Percentiles rank a stretch among this genome's conserved stretches.
These are phyloP conservation scores for Aureobasidium sp. DNA, from an alignment of 2,329 filamentous ascomycete species.

Conservation along the genomic window DNA sequence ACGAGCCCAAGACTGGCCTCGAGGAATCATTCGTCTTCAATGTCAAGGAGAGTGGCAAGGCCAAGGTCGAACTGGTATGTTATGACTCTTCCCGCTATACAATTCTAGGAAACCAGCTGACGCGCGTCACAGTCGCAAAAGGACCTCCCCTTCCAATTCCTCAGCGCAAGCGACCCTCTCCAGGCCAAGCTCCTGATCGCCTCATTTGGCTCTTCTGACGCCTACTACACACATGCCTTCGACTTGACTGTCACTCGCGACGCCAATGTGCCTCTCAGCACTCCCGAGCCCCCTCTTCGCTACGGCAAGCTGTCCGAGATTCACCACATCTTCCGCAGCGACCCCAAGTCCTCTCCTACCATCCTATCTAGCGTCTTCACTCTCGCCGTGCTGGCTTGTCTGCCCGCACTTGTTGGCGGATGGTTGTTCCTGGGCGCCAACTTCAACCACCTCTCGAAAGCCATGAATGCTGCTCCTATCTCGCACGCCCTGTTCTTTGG, in stretches of 20 bases:
- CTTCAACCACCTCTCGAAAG: slow-evolving; percentile 64
- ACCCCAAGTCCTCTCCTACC: slow-evolving; percentile 71
- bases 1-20: slow-evolving; percentile 63
- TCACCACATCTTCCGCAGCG: slow-evolving; percentile 77
- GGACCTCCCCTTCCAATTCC: slow-evolving; percentile 78
- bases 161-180: slow-evolving; percentile 58
- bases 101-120: slow-evolving; percentile 20
- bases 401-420: slow-evolving; percentile 63
- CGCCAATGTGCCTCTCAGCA: slow-evolving; percentile 48
- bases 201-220: slow-evolving; percentile 69
- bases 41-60: slow-evolving; percentile 83
- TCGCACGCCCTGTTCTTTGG: slow-evolving; percentile 80
- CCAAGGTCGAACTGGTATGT: slow-evolving; percentile 70
- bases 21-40: slow-evolving; percentile 80
- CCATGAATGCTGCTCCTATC: slow-evolving; percentile 65
- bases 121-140: slow-evolving; percentile 59
- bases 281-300: slow-evolving; percentile 61
- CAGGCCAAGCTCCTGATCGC: slow-evolving; percentile 75
- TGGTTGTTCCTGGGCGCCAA: slow-evolving; percentile 82
- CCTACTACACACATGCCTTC: slow-evolving; percentile 63
- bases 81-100: neutral
- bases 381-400: slow-evolving; percentile 59
- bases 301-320: slow-evolving; percentile 82
- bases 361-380: slow-evolving; percentile 72
- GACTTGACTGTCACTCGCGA: slow-evolving; percentile 60